These are phyloP conservation scores for Penicillium maclennaniae DNA, from an alignment of 495 filamentous ascomycete species.

Conservation along the genomic window DNA sequence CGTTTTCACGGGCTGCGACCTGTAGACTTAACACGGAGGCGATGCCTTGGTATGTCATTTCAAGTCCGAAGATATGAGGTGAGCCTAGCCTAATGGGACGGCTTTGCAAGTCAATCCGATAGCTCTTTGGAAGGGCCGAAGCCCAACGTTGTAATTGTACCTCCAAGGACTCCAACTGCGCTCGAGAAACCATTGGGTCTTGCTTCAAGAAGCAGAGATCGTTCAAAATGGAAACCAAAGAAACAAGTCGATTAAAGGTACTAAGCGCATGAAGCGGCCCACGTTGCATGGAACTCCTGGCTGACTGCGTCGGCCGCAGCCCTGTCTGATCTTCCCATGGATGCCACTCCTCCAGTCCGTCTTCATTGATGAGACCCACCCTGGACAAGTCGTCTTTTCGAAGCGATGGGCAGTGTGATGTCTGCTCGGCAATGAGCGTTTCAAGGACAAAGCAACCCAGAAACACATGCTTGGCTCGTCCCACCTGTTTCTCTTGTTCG, in stretches of 20 bases:
- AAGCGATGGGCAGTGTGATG: slow-evolving; percentile 50
- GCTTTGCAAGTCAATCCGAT: slow-evolving; percentile 32
- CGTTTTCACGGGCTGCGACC: slow-evolving; percentile 26
- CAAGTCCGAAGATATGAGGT: slow-evolving; percentile 39
- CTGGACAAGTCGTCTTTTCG: slow-evolving; percentile 42
- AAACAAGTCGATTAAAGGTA: slow-evolving; percentile 55
- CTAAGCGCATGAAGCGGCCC: slow-evolving; percentile 55
- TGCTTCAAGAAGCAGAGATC: slow-evolving; percentile 34
- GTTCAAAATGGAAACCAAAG: slow-evolving; percentile 44
- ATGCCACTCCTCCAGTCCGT: slow-evolving; percentile 69
- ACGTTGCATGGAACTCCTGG: slow-evolving; percentile 37
- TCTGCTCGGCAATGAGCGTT: slow-evolving; percentile 53
- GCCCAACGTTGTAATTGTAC: slow-evolving; percentile 37
- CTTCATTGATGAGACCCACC: slow-evolving; percentile 50
- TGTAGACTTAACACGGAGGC: slow-evolving; percentile 27
- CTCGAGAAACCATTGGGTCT: slow-evolving; percentile 21
- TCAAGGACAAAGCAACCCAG: slow-evolving; percentile 64
- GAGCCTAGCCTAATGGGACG: slow-evolving; percentile 24
- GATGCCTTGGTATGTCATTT: slow-evolving; percentile 39
- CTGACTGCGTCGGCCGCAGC: slow-evolving; percentile 29
- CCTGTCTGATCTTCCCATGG: slow-evolving; percentile 54
- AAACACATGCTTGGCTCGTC: slow-evolving; percentile 48
- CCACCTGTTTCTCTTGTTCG: slow-evolving; percentile 22
- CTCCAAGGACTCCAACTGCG: slow-evolving; percentile 34
- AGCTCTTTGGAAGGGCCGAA: slow-evolving; percentile 30